Base-by-base conservation (phyloP, 208 protist genomes). In the Leishmania guyanensis region DNA sequence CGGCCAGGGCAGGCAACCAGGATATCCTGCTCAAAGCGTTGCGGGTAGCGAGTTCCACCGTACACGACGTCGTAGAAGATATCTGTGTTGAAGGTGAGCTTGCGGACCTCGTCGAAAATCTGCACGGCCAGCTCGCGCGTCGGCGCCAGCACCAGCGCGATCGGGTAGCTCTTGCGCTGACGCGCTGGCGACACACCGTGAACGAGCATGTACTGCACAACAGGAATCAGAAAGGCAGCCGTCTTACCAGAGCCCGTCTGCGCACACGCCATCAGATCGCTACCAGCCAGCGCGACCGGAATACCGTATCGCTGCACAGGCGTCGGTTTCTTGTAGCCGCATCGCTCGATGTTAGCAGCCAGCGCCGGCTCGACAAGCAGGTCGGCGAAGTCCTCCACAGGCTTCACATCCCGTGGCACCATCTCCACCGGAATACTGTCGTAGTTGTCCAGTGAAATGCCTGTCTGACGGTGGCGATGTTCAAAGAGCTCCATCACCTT, bases 201-300 rank as follows among this genome's bases (percentile, higher is more conserved):
- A 10, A 98, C 86, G 1, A 99, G 89, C 54, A 99, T 97, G 81
- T 99, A 96, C 75, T 95, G 88, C 56, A 99, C 94, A 39, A 99
- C 97, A 43, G 99, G 99, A 8, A 99, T 89, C 4, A 99, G 89
- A 83, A 99, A 99, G 29, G 98, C 98, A 16, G 97, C 99, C 9
- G 99, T 99, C 90, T 99, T 99, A 80, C 99, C 99, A 16, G 98
- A 99, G 72, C 98, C 99, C 16, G 99, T 99, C 92, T 99, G 99
- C 51, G 99, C 99, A 84, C 99, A 99, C 14, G 97, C 98, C 98
- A 99, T 99, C 9, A 99, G 84, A 90, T 99, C 99, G 79, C 98
- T 84, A 39, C 94, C 93, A 20, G 88, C 82, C 4, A 95, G 43
- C 39, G 97, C 94, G 29, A 99, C 98, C 26, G 99, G 99, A 62